phyloP scores from a whole-genome alignment of 2,329 filamentous ascomycete species.

The Pseudonectria foliicola region DNA sequence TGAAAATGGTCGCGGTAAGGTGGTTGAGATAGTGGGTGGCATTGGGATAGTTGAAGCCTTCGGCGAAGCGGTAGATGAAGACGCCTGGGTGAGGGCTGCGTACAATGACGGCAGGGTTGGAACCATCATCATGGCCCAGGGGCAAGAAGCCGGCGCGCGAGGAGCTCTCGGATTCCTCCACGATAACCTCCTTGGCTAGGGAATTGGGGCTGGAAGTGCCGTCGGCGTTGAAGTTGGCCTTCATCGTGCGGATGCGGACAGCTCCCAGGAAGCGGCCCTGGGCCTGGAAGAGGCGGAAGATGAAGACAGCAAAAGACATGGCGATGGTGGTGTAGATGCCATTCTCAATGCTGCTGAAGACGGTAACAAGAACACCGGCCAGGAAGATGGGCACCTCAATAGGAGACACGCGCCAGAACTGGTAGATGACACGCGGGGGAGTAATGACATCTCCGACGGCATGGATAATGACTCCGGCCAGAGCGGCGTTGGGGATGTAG shows the following conservation, averaged over 20 bases:
- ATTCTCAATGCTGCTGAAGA: constrained; percentile 76
- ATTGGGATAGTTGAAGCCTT: constrained; percentile 52
- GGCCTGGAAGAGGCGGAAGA: constrained; percentile 74
- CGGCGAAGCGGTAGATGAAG: constrained; percentile 48
- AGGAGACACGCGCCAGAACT: constrained; percentile 82
- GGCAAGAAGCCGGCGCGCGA: constrained; percentile 39
- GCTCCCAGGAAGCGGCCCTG: constrained; percentile 71
- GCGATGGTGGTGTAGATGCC: constrained; percentile 78
- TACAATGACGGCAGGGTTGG: constrained; percentile 40
- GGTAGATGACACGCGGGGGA: constrained; percentile 73
- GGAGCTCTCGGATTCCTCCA: constrained; percentile 40
- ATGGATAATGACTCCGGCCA: constrained; percentile 84
- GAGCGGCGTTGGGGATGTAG: constrained; percentile 72
- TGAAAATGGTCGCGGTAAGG: constrained; percentile 38
- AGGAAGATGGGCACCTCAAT: constrained; percentile 81
- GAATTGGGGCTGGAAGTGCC: constrained; percentile 18
- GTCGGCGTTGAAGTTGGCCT: constrained; percentile 59
- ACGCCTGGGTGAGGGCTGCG: constrained; percentile 45
- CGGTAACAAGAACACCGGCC: constrained; percentile 71
- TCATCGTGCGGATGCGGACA: constrained; percentile 79
- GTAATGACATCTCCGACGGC: constrained; percentile 83
- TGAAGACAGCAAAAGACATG: constrained; percentile 60
- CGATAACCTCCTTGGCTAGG: constrained; percentile 20
- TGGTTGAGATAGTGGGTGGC: constrained; percentile 44
- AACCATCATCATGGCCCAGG: constrained; percentile 41